phyloP scores from a whole-genome alignment of 1,284 basidiomycete species.

The Phellinidium pouzarii region DNA sequence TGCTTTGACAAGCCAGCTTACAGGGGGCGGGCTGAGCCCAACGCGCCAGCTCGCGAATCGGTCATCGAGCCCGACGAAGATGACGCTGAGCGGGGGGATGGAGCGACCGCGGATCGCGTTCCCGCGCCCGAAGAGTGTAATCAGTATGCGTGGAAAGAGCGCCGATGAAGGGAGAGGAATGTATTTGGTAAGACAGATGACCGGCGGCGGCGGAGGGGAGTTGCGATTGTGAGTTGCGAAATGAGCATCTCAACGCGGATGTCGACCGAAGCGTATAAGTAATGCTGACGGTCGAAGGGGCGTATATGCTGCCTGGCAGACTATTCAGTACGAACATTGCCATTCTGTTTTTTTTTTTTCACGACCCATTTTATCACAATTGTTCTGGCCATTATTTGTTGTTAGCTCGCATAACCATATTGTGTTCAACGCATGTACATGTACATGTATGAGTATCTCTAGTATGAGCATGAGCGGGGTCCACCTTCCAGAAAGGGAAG shows the following conservation, averaged over 20 bases:
- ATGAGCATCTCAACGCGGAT: not conserved
- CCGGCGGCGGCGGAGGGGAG: constrained; percentile 38
- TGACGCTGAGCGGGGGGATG: constrained; percentile 26
- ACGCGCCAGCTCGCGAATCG: constrained; percentile 38
- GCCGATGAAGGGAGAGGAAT: constrained; percentile 58
- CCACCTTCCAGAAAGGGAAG: not conserved
- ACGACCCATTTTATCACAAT: not conserved
- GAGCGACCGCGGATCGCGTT: constrained; percentile 11
- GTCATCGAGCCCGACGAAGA: constrained; percentile 48
- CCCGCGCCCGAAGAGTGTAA: constrained; percentile 57
- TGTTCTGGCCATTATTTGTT: not conserved
- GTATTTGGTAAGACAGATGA: constrained; percentile 65
- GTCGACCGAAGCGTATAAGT: too few relatives aligned
- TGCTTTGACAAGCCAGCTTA: constrained; percentile 39
- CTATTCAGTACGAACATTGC: too few relatives aligned
- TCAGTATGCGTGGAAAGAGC: constrained; percentile 53
- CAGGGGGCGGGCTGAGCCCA: constrained; percentile 59
- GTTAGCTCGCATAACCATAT: not conserved
- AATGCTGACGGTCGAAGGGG: too few relatives aligned
- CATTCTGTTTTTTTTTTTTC: too few relatives aligned
- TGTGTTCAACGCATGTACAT: not conserved
- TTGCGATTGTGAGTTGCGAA: constrained; percentile 5
- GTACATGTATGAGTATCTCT: not conserved
- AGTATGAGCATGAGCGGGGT: not conserved
- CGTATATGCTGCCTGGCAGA: too few relatives aligned